phyloP scores from a whole-genome alignment of 441 rosid genomes.

The Bocquillonia castaneifolia region DNA sequence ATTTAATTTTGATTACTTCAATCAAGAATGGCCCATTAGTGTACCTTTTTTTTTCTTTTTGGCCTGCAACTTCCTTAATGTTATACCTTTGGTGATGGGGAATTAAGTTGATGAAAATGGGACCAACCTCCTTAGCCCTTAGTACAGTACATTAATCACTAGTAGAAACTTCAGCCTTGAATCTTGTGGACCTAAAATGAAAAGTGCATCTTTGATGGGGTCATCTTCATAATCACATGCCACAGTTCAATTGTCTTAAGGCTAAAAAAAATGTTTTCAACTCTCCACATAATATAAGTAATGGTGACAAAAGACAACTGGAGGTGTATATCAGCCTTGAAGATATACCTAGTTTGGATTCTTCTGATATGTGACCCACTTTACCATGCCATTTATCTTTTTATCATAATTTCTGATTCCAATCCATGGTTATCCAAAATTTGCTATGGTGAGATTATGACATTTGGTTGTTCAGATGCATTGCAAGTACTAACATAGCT shows the following conservation, averaged over 20 bases:
- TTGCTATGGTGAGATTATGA: background rate
- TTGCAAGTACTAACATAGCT: background rate
- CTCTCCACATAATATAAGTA: background rate
- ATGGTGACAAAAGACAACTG: background rate
- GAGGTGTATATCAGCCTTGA: background rate
- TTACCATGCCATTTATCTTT: background rate
- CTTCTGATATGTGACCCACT: too few relatives aligned
- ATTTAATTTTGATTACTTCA: too few relatives aligned
- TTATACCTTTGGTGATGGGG: background rate
- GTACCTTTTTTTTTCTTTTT: too few relatives aligned
- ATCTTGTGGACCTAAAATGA: background rate
- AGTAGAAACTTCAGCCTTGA: slow-evolving; percentile 3
- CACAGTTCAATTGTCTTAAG: slow-evolving; percentile 11
- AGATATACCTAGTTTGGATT: too few relatives aligned
- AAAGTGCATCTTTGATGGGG: background rate
- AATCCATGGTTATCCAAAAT: background rate
- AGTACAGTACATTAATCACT: background rate
- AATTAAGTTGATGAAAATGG: background rate
- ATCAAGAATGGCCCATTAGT: too few relatives aligned
- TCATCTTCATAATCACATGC: background rate
- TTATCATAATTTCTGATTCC: background rate
- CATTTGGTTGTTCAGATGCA: background rate
- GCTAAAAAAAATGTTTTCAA: background rate
- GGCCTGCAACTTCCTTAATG: background rate
- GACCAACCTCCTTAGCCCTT: background rate